Evolutionary conservation across 192 early-diverging fungal genomes (phyloP), one percentile per base, ranked within the genome.

Genomic region (Mortierella hygrophila): DNA sequence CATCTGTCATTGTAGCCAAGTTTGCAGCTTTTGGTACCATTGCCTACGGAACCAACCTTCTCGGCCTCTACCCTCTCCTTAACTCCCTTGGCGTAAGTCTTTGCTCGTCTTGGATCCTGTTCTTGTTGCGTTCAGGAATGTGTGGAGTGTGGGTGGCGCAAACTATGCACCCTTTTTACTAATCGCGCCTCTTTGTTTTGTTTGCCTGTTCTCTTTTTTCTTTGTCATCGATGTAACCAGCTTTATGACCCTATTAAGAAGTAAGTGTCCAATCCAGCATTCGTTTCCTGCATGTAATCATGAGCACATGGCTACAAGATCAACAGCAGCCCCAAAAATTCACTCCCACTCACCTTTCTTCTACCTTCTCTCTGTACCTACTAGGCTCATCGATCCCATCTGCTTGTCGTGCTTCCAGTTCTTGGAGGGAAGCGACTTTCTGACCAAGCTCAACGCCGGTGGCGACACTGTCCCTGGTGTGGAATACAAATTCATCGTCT

Each of bases 391-490:
- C 35, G 79, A 86, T n/a, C 84, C 84, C 26, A 60, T 81, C 29
- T 86, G 84, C 60, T 9, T 41, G 26, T 81, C 84, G 4, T 86
- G 84, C 76, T 81, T 86, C 75, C 71, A 86, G 72, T 81, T 86
- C 79, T 68, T 88, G n/a, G 60, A 52, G 29, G 55, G 55, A 4
- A 79, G 76, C 0, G 9, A 32, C 0, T 88, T 88, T 70, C 41
- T 88, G 21, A 55, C n/a, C 5, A 46, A 78, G 21, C 65, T 88
- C 20, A 82, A 88, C 74, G 81, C 40, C 0, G 86, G 81, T 37
- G 86, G 86, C 6, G 85, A 87, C 54, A 87, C 85, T 13, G 85
- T 87, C 10, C 85, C 85, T 35, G 85, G 85, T 20, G 80, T 82
- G 13, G 18, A 65, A 38, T 87, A 82, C 85, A 87, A 72, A 68